phyloP scores from a whole-genome alignment of 306 rosid genomes.

The Hylodesmum podocarpum region DNA sequence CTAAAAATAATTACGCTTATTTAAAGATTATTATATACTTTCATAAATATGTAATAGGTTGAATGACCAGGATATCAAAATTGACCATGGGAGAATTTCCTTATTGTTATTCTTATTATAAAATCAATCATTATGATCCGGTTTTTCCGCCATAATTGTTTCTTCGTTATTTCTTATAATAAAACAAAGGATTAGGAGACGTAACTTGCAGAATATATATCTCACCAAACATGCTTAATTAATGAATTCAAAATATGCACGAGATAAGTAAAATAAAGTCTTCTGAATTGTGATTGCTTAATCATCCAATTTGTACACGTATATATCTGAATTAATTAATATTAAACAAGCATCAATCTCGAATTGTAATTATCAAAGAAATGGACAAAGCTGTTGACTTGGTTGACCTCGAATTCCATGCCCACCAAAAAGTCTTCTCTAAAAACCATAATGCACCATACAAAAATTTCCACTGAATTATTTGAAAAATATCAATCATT shows the following conservation, averaged over 20 bases:
- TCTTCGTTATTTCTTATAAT: too few species aligned
- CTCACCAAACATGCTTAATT: not conserved
- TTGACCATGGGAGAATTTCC: too few species aligned
- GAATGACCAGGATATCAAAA: too few species aligned
- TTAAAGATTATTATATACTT: too few species aligned
- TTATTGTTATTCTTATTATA: not conserved
- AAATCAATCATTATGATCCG: too few species aligned
- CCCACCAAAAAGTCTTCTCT: constrained; percentile 26
- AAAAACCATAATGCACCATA: not conserved
- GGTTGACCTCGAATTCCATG: constrained; percentile 48
- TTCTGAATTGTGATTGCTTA: not conserved
- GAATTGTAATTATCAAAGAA: not conserved
- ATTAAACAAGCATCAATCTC: not conserved
- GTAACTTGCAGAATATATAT: not conserved
- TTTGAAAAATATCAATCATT: not conserved
- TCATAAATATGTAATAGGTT: too few species aligned
- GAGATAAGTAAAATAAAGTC: not conserved
- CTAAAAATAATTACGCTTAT: too few species aligned
- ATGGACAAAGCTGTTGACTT: constrained; percentile 32
- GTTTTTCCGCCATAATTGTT: too few species aligned
- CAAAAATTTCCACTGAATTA: not conserved
- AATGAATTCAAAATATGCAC: not conserved
- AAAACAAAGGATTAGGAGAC: not conserved
- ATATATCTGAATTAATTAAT: not conserved
- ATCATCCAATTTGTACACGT: not conserved